Evolutionary conservation across 345 rosid species (phyloP), one percentile per base, ranked within the genome.

Genomic region (Raphanus sativus): DNA sequence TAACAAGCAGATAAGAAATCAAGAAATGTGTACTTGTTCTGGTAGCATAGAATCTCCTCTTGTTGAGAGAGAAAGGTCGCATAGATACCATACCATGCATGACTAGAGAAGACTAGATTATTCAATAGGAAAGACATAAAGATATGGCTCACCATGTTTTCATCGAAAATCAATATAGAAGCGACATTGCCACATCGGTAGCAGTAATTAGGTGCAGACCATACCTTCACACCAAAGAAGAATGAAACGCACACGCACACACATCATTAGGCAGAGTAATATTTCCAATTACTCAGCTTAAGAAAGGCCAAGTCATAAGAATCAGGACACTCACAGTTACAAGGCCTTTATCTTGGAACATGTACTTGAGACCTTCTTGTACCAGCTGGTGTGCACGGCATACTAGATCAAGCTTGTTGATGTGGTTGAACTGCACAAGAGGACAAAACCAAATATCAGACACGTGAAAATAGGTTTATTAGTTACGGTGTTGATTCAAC

Each of bases 301-400:
- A 6, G 4, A 28, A 34, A 10, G 3, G 38, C 5, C 16, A 12
- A 2, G 48, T 16, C 56, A 66, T 26, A 62, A 56, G 76, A 70
- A 38, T 71, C 65, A 38, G 60, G 60, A 60, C 68, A 80, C 87
- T 83, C 80, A 95, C 99, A 71, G 99, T 95, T 60, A 95, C 99
- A 75, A 95, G 89, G 89, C 99, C 99, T 85, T 92, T 95, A 84
- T 95, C 99, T 83, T 91, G 96, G 85, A 95, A 95, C 99, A 95
- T 95, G 84, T 92, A 95, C 80, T 95, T 95, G 34, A 95, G 98
- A 74, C 99, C 99, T 88, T 95, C 99, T 90, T 95, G 99, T 61
- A 95, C 99, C 75, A 95, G 97, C 81, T 92, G 99, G 86, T 95
- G 99, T 2, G 99, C 99, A 11, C 99, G 98, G 81, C 98, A 95